A percentile compares a stretch with the other conserved stretches of the same genome.
Conservation (phyloP, 2,329 filamentous ascomycete species). For the Neonectria hederae region DNA sequence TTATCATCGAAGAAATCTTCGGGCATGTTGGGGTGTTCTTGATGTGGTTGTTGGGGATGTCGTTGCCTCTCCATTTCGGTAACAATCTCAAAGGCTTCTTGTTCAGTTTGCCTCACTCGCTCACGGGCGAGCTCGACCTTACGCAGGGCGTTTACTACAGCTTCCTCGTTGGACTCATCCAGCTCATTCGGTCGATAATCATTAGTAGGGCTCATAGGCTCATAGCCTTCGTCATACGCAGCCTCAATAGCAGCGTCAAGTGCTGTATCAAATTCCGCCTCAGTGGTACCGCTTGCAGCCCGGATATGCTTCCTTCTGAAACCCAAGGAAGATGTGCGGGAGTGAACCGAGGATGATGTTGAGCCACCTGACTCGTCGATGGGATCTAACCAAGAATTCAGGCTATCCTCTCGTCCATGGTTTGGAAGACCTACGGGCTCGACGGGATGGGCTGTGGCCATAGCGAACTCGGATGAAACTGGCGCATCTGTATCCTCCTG, state of each 20-base stretch:
- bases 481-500: conserved; percentile 39
- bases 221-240: conserved; percentile 91
- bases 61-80: conserved; percentile 58
- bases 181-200: conserved; percentile 49
- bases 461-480: conserved; percentile 50
- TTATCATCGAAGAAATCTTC: conserved; percentile 72
- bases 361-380: conserved; percentile 91
- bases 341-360: conserved; percentile 81
- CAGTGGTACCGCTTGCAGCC: conserved; percentile 74
- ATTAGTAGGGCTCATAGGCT: conserved; percentile 70
- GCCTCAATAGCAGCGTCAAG: conserved; percentile 95
- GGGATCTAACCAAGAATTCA: conserved; percentile 92
- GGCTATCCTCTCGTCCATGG: conserved; percentile 70
- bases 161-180: conserved; percentile 53
- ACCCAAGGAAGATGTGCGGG: conserved; percentile 76
- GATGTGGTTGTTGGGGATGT: conserved; percentile 41
- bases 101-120: conserved; percentile 76
- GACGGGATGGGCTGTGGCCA: conserved; percentile 26
- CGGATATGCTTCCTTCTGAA: conserved; percentile 76
- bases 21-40: conserved; percentile 36
- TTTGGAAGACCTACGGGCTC: conserved; percentile 37
- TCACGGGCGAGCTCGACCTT: conserved; percentile 82
- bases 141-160: conserved; percentile 65
- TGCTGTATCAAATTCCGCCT: conserved; percentile 92
- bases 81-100: conserved; percentile 62